Evolutionary conservation across 129 eudicot genomes (phyloP), one percentile per base, ranked within the genome.

Genomic region (Artemisia argyi): DNA sequence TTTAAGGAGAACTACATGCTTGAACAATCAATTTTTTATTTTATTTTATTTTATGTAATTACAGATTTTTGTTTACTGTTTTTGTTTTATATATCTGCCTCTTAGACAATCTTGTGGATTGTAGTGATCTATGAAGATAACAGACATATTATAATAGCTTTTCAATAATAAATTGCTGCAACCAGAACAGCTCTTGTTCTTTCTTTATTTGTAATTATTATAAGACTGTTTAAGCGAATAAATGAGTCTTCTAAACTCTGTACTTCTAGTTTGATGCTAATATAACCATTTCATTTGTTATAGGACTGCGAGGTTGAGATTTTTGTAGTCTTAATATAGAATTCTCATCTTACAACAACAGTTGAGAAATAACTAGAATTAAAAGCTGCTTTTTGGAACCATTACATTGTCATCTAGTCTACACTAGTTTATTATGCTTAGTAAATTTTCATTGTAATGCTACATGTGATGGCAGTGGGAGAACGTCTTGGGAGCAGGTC

Each of bases 401-500:
- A 42, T 74, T 17, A 28, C 24, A 12, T 47, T 65, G 46, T 39
- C 46, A 39, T 42, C 28, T 64, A 65, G 56, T 74, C 24, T 74
- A 39, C 46, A 39, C 11, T 39, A 4, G 9, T 35, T 35, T 35
- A 5, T 7, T 35, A 35, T 35, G 44, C 44, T 6, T 35, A 7
- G 46, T 39, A 54, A 67, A 24, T 39, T 61, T 47, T 18, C 62
- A 19, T 53, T 64, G 11, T 75, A 58, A 75, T 61, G 30, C 78
- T 66, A 39, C 68, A 14, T 59, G 17, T 63, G 56, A 69, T 79
- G 66, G 82, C 90, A 95, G 99, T 72, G 99, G 99, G 73, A 95
- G 65, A 63, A 55, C 86, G 86, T 85, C 97, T 7, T 95, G 99
- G 99, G 97, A 95, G 78, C 96, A 91, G 76, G 91, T 95, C 75